These are phyloP conservation scores for Trametes maxima DNA, from an alignment of 768 basidiomycete genomes.

Conservation along the genomic window DNA sequence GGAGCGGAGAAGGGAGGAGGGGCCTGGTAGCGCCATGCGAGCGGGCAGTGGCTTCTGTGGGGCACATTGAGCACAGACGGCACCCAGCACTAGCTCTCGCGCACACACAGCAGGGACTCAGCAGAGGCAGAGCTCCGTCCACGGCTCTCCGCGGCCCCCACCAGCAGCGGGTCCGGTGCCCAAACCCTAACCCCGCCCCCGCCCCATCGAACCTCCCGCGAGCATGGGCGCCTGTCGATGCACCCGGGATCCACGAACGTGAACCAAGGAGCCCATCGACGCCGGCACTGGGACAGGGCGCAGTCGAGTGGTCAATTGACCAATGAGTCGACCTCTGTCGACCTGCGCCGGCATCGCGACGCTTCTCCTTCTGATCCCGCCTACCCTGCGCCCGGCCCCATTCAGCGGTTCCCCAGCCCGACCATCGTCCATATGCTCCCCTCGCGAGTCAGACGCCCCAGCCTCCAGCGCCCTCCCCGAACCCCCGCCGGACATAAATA, in stretches of 20 bases:
- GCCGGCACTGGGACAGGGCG: too few relatives aligned
- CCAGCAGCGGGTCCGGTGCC: not conserved
- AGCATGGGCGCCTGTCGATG: not conserved
- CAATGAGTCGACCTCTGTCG: too few relatives aligned
- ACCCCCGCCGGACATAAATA: not conserved
- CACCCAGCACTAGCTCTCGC: not conserved
- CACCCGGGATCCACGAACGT: too few relatives aligned
- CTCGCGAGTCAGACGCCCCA: not conserved
- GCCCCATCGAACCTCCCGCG: too few relatives aligned
- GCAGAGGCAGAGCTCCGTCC: too few relatives aligned
- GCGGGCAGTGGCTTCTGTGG: conserved; percentile 11
- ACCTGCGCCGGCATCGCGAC: too few relatives aligned
- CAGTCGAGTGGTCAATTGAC: too few relatives aligned
- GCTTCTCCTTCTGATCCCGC: not conserved
- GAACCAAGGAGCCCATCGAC: too few relatives aligned
- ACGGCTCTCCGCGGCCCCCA: too few relatives aligned
- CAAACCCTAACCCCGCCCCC: not conserved
- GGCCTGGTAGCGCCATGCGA: conserved; percentile 23
- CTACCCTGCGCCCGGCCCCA: not conserved
- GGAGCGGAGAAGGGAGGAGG: conserved; percentile 14
- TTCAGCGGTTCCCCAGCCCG: not conserved
- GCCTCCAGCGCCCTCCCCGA: not conserved
- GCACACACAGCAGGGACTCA: too few relatives aligned
- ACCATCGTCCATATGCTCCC: not conserved
- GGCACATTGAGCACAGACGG: conserved; percentile 13